Evolutionary conservation across 257 asterid genomes (phyloP).

Genomic region (Solanum microdontum): DNA sequence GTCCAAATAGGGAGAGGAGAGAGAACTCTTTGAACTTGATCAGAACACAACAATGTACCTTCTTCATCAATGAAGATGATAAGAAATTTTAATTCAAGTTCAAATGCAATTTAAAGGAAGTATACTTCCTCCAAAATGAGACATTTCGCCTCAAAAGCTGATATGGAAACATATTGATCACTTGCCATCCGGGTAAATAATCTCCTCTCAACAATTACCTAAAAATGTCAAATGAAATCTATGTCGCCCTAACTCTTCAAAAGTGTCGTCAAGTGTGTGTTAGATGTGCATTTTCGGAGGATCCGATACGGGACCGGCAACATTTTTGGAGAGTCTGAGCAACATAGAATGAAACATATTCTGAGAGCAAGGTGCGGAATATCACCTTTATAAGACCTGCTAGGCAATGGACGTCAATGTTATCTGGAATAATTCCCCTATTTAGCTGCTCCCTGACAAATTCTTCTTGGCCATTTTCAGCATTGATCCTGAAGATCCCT

Average conservation of each 20-base stretch:
- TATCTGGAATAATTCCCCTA: constrained; percentile 45
- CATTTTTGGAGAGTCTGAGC: neutral
- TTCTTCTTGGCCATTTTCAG: constrained; percentile 66
- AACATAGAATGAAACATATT: neutral
- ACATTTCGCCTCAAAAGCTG: neutral
- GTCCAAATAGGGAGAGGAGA: neutral
- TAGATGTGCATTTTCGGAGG: neutral
- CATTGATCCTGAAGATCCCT: constrained; percentile 76
- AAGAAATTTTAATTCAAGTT: neutral
- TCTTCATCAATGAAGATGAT: neutral
- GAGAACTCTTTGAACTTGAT: neutral
- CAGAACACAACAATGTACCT: neutral
- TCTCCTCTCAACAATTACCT: neutral
- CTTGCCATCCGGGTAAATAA: neutral
- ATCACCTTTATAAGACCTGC: constrained; percentile 75
- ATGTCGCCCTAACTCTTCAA: neutral
- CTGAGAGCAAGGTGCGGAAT: neutral
- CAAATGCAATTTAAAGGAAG: neutral
- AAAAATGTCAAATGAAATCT: neutral
- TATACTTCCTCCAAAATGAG: neutral
- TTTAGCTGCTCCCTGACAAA: constrained; percentile 52
- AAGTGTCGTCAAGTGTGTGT: neutral
- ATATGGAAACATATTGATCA: neutral
- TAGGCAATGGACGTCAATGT: constrained; percentile 68
- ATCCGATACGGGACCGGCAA: neutral